Evolutionary conservation across 208 protist species (phyloP).

Genomic region (Endotrypanum monterogeii): DNA sequence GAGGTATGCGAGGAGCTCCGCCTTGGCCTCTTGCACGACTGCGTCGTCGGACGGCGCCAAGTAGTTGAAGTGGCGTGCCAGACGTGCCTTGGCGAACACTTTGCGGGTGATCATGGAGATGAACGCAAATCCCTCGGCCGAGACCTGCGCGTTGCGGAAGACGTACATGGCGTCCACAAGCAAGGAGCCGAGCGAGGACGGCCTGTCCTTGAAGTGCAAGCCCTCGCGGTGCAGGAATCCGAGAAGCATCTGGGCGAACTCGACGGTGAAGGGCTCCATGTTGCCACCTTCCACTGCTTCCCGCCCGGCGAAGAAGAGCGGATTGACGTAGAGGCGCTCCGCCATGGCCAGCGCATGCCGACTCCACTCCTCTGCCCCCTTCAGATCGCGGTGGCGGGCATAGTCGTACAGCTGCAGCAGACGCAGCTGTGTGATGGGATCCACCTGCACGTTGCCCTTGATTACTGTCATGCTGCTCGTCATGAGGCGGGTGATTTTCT

Average conservation of each 20-base stretch:
- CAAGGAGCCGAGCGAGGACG: constrained; percentile 82
- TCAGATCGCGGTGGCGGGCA: constrained; percentile 59
- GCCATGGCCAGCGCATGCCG: constrained; percentile 47
- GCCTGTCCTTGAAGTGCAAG: constrained; percentile 75
- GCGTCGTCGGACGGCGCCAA: constrained; percentile 43
- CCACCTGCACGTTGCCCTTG: constrained; percentile 91
- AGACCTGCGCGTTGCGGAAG: constrained; percentile 77
- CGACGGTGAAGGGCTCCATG: constrained; percentile 76
- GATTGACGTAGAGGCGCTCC: constrained; percentile 79
- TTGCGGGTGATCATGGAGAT: constrained; percentile 77
- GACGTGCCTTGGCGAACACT: constrained; percentile 60
- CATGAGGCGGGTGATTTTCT: constrained; percentile 91
- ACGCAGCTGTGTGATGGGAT: constrained; percentile 83
- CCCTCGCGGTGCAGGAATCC: constrained; percentile 78
- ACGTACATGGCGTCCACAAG: constrained; percentile 80
- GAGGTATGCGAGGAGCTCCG: constrained; percentile 78
- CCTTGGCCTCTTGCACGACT: constrained; percentile 52
- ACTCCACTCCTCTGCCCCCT: constrained; percentile 60
- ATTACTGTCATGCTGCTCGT: constrained; percentile 91
- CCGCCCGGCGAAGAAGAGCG: constrained; percentile 83
- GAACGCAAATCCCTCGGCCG: constrained; percentile 77
- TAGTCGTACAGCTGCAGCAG: constrained; percentile 85
- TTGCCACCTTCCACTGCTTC: constrained; percentile 62
- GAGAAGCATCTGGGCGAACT: constrained; percentile 81
- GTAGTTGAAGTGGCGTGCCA: constrained; percentile 35